These are phyloP conservation scores for Kodamaea plutei DNA, from an alignment of 1,139 yeast species.

Conservation along the genomic window DNA sequence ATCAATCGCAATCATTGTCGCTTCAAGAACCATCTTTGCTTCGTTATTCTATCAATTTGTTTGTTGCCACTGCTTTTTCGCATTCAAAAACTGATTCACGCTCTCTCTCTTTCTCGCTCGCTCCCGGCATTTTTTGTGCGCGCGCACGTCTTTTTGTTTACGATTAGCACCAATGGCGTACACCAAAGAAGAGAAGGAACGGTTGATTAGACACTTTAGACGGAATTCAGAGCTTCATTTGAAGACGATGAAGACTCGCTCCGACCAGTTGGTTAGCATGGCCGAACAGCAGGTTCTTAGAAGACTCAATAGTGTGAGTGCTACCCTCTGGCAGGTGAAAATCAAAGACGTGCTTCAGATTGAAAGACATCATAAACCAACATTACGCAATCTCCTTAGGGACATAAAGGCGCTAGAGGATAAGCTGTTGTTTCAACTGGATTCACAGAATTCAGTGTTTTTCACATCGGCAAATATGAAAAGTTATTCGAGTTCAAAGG, in stretches of 20 bases:
- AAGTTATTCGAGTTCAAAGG: too few species aligned
- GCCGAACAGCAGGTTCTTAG: conserved; percentile 30
- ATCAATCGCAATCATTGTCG: conserved; percentile 92
- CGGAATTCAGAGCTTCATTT: conserved; percentile 18
- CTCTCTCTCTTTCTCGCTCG: background rate
- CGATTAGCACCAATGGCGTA: conserved; percentile 11
- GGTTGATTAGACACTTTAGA: conserved; percentile 27
- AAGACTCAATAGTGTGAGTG: conserved; percentile 38
- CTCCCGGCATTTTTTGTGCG: background rate
- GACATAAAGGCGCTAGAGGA: conserved; percentile 24
- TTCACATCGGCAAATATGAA: conserved; percentile 3
- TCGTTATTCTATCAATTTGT: too few species aligned
- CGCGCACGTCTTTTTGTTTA: background rate
- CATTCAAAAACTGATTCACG: background rate
- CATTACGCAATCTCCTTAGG: conserved; percentile 23
- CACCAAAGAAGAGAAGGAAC: conserved; percentile 35
- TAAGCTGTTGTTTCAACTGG: conserved; percentile 3
- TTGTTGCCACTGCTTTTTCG: conserved; percentile 8
- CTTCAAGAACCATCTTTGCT: conserved; percentile 81
- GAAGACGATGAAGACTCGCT: conserved; percentile 13
- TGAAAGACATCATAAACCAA: conserved; percentile 40
- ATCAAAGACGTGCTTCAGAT: conserved; percentile 37
- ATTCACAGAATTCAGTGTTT: conserved; percentile 6
- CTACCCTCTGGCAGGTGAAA: conserved; percentile 36
- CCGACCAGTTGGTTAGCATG: conserved; percentile 15